phyloP scores from a whole-genome alignment of 257 asterid species.

The Lycium ferocissimum region DNA sequence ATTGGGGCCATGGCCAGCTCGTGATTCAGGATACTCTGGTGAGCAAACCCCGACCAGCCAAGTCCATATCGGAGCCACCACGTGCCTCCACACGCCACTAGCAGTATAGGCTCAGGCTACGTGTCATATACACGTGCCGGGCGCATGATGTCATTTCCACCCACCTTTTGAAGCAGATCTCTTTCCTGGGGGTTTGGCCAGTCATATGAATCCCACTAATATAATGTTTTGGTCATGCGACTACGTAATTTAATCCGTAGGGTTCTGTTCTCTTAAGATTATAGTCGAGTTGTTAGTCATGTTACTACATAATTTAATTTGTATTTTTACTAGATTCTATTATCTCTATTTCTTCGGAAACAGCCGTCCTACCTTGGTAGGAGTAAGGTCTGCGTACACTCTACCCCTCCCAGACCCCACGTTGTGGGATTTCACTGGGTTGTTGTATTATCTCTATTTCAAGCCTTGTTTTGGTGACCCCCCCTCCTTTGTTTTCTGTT shows the following conservation, averaged over 20 bases:
- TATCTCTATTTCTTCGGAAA: background rate
- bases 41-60: background rate
- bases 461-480: background rate
- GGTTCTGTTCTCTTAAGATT: background rate
- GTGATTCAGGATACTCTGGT: background rate
- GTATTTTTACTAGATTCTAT: background rate
- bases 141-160: background rate
- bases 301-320: background rate
- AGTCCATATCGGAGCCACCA: slow-evolving; percentile 17
- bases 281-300: background rate
- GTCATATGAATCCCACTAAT: background rate
- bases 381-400: too few relatives aligned
- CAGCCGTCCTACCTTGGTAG: too few relatives aligned
- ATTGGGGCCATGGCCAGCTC: background rate
- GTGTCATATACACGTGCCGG: background rate
- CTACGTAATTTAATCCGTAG: too few relatives aligned
- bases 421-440: too few relatives aligned
- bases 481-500: background rate
- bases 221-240: background rate
- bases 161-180: background rate
- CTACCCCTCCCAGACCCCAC: too few relatives aligned
- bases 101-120: background rate
- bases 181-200: background rate
- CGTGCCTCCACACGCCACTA: background rate
- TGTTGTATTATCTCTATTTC: background rate